A percentile compares a stretch with the other conserved stretches of the same genome.
Conservation (phyloP, 1,284 basidiomycete genomes). For the Tilletia horrida region DNA sequence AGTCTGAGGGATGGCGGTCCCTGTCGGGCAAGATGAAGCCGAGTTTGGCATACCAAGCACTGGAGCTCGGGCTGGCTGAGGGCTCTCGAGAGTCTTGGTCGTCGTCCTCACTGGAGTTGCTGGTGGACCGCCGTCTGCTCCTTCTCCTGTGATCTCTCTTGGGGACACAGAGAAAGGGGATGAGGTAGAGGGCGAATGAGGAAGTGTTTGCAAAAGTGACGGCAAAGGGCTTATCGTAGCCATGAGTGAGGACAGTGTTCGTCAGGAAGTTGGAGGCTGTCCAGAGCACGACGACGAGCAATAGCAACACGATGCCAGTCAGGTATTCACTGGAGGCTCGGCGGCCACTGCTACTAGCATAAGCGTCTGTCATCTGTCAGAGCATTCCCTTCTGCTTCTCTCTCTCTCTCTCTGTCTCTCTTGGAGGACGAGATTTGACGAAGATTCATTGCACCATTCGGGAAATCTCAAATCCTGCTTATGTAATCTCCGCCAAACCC, state of each 20-base stretch:
- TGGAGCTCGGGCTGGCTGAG: not conserved
- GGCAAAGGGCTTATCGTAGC: conserved; percentile 55
- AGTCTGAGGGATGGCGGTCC: not conserved
- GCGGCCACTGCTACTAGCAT: not conserved
- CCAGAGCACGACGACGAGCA: conserved; percentile 80
- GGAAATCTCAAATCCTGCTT: too few species aligned
- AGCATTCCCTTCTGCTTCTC: not conserved
- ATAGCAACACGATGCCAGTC: conserved; percentile 68
- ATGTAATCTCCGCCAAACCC: not conserved
- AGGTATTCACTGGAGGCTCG: conserved; percentile 60
- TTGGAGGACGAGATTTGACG: too few species aligned
- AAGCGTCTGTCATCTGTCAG: not conserved
- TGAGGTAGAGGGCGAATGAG: conserved; percentile 80
- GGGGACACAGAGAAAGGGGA: conserved; percentile 59
- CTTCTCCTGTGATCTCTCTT: not conserved
- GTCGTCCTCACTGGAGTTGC: too few species aligned
- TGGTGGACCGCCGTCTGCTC: conserved; percentile 6
- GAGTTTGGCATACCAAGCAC: conserved; percentile 37
- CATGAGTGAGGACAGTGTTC: conserved; percentile 48
- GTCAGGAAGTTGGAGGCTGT: conserved; percentile 57
- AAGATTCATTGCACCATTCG: too few species aligned
- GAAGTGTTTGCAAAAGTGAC: conserved; percentile 84
- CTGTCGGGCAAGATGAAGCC: conserved; percentile 38
- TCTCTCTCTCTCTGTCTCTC: too few species aligned
- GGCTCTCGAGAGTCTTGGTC: too few species aligned